Evolutionary conservation across 2,329 filamentous ascomycete species (phyloP).

Genomic region (Botrytis paeoniae): DNA sequence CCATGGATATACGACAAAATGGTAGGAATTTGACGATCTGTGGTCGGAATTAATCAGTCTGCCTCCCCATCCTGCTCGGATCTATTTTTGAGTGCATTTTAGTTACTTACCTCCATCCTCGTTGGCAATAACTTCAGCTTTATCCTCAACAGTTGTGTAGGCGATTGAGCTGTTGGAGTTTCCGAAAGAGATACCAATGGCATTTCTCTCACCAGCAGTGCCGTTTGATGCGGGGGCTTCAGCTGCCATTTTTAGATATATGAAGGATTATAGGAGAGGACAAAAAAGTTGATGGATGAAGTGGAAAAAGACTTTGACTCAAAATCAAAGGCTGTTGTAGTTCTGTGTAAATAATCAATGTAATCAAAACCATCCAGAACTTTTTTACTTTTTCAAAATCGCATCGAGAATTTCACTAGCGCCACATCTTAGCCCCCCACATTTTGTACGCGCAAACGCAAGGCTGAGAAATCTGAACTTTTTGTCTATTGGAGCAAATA

Average conservation of each 20-base stretch:
- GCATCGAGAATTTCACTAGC: conserved; percentile 34
- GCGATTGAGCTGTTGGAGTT: conserved; percentile 99
- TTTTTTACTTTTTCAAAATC: conserved; percentile 26
- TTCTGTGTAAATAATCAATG: conserved; percentile 7
- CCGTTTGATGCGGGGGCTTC: conserved; percentile 30
- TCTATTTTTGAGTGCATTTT: background rate
- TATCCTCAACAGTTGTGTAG: conserved; percentile 87
- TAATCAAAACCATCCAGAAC: conserved; percentile 21
- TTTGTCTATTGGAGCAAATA: background rate
- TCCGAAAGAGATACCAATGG: conserved; percentile 96
- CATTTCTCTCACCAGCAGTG: conserved; percentile 52
- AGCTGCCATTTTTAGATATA: conserved; percentile 33
- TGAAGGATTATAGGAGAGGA: background rate
- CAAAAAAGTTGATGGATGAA: background rate
- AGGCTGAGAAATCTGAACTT: conserved; percentile 33
- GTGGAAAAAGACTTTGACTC: background rate
- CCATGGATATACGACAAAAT: conserved; percentile 92
- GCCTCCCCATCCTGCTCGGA: background rate
- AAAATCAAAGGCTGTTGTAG: conserved; percentile 16
- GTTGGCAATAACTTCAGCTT: conserved; percentile 96
- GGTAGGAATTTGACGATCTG: conserved; percentile 94
- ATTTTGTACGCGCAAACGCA: conserved; percentile 21
- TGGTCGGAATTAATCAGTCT: conserved; percentile 24
- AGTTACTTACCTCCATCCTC: conserved; percentile 82
- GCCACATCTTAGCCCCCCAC: conserved; percentile 23